Percentiles rank a stretch among this genome's conserved stretches.
These are phyloP conservation scores for Hamigera avellanea DNA, from an alignment of 495 filamentous ascomycete species.

Conservation along the genomic window DNA sequence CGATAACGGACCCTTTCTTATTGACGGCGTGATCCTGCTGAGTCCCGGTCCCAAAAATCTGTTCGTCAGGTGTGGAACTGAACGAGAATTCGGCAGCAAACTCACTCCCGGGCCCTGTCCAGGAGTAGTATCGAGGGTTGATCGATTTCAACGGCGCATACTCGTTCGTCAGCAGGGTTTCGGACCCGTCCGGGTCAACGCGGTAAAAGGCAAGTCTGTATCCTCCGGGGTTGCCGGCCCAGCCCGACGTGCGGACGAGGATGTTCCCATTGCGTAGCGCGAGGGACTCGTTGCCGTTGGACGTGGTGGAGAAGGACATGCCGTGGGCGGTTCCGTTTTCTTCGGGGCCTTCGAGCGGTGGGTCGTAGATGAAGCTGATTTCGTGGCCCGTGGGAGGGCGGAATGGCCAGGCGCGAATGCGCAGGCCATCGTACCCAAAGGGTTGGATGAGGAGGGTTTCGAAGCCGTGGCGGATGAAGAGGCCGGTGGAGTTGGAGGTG, in stretches of 20 bases:
- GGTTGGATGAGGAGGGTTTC: constrained; percentile 20
- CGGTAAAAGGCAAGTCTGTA: constrained; percentile 18
- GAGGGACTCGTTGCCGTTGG: constrained; percentile 9
- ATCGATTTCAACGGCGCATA: constrained; percentile 21
- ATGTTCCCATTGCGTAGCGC: constrained; percentile 17
- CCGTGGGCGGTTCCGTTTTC: constrained; percentile 12
- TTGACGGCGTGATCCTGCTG: too few relatives aligned
- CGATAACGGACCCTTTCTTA: too few relatives aligned
- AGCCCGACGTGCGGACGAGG: constrained; percentile 16
- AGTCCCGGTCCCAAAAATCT: too few relatives aligned
- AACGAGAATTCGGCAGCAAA: too few relatives aligned
- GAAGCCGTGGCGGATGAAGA: constrained; percentile 18
- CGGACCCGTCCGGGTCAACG: constrained; percentile 12
- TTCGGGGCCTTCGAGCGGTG: constrained; percentile 18
- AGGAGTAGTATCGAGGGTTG: constrained; percentile 17
- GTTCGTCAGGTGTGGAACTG: too few relatives aligned
- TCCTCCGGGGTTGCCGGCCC: constrained; percentile 13
- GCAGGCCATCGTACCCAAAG: constrained; percentile 20
- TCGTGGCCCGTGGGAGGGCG: constrained; percentile 15
- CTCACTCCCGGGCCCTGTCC: too few relatives aligned
- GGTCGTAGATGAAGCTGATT: constrained; percentile 18
- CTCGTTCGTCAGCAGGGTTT: constrained; percentile 18
- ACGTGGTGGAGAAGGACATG: constrained; percentile 11
- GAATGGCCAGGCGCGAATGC: constrained; percentile 19
- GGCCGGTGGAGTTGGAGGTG: constrained; percentile 12